Evolutionary conservation across 805 yeast species (phyloP).

Genomic region (Metschnikowia hibisci): DNA sequence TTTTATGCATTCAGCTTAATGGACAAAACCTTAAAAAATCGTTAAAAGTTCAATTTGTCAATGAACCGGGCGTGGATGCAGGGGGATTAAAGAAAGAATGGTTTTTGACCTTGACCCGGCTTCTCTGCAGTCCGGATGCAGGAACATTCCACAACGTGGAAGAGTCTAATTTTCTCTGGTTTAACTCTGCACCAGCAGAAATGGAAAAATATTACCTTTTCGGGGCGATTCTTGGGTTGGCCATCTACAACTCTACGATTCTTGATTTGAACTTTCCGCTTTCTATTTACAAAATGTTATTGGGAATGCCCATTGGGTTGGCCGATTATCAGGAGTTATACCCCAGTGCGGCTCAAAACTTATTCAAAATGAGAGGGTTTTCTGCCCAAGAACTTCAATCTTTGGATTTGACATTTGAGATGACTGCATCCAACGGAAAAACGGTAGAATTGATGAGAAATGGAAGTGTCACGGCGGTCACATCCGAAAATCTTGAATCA

Average conservation of each 20-base stretch:
- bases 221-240: conserved; percentile 86
- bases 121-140: conserved; percentile 62
- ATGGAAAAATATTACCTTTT: conserved; percentile 64
- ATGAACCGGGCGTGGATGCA: conserved; percentile 92
- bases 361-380: conserved; percentile 27
- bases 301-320: conserved; percentile 50
- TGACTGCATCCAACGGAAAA: conserved; percentile 45
- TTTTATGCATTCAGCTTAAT: conserved; percentile 55
- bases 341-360: conserved; percentile 55
- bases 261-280: conserved; percentile 75
- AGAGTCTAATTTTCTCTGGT: conserved; percentile 76
- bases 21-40: conserved; percentile 65
- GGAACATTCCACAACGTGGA: conserved; percentile 66
- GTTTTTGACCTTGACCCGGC: conserved; percentile 72
- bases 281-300: conserved; percentile 70
- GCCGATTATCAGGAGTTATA: conserved; percentile 65
- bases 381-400: conserved; percentile 32
- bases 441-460: conserved; percentile 51
- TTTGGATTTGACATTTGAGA: conserved; percentile 57
- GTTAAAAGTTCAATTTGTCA: conserved; percentile 71
- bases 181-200: conserved; percentile 47
- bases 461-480: conserved; percentile 58
- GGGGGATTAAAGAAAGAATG: conserved; percentile 95
- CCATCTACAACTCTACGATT: conserved; percentile 85
- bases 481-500: conserved; percentile 49